Evolutionary conservation across 2,329 filamentous ascomycete species (phyloP), one percentile per base, ranked within the genome.

Genomic region (Microsporum audouinii): DNA sequence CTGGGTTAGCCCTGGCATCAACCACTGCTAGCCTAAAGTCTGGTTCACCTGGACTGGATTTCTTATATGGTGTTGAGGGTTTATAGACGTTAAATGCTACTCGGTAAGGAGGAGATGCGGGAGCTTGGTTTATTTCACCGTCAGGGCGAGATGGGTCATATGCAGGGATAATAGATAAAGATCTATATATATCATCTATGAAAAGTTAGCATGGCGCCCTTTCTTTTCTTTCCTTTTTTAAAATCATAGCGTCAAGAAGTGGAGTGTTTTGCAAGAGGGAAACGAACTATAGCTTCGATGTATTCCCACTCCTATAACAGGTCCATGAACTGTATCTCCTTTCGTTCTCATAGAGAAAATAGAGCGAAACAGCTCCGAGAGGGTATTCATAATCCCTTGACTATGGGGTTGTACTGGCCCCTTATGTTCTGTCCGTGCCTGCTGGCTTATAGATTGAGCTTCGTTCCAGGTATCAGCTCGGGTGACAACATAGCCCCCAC

Each of bases 11-110:
- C 23, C 86, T 83, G 2, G 90, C 88, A 71, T 94, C 86, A 60
- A 92, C 80, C 14, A 97, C 88, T 14, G 88, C 88, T 63, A 97
- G 82, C 62, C 87, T 85, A 73, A 95, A 96, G 71, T 96, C 89
- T 0, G 92, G 91, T 0, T 82, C 71, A 0, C 87, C 87, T 0
- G 89, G 91, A 3, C 81, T 83, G n/a, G 85, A 84, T 74, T 96
- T 96, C 66, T 86, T 85, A 76, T 92, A 94, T 0, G 81, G 78
- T 66, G 80, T 71, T 72, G 79, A 76, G 64, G 87, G 84, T 71
- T 92, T 95, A 85, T 89, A 96, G 63, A 96, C 80, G 72, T 95
- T 81, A 74, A 85, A 96, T 65, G 87, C 84, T 39, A 96, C 78
- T 63, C 83, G 82, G 77, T 88, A 95, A 0, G 87, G 58, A 67